Evolutionary conservation across 169 alveolate genomes (phyloP).

Genomic region (Eimeria nieschulzi): DNA sequence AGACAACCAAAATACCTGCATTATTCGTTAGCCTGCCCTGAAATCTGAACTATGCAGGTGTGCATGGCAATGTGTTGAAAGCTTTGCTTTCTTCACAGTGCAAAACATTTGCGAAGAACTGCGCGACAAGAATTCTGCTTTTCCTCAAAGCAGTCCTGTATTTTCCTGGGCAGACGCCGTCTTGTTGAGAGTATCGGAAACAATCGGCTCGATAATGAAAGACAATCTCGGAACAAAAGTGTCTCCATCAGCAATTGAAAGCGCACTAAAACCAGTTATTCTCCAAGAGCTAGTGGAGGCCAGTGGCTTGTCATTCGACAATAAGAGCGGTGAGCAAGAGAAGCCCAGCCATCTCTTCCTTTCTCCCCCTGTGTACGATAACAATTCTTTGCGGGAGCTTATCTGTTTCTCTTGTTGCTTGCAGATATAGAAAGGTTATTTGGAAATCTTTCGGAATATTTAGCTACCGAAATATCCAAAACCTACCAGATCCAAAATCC

Average conservation of each 20-base stretch:
- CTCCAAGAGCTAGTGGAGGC: slow-evolving; percentile 47
- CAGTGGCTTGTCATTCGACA: slow-evolving; percentile 30
- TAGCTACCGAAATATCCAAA: slow-evolving; percentile 30
- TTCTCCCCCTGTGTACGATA: background rate
- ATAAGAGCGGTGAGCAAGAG: slow-evolving; percentile 26
- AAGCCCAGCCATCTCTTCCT: background rate
- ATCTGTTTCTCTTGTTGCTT: background rate
- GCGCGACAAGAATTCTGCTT: slow-evolving; percentile 9
- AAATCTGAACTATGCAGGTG: background rate
- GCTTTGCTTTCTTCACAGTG: slow-evolving; percentile 14
- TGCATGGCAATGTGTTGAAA: background rate
- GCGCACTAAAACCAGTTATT: slow-evolving; percentile 22
- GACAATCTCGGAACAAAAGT: slow-evolving; percentile 12
- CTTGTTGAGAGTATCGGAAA: slow-evolving; percentile 2
- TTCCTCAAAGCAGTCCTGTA: slow-evolving; percentile 31
- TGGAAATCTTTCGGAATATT: slow-evolving; percentile 39
- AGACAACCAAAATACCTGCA: background rate
- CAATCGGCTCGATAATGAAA: slow-evolving; percentile 42
- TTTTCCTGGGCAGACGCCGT: slow-evolving; percentile 49
- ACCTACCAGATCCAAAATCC: slow-evolving; percentile 34
- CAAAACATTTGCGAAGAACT: slow-evolving; percentile 29
- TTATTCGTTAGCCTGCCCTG: no score
- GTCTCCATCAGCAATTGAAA: background rate
- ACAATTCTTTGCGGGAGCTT: background rate
- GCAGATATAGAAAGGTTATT: slow-evolving; percentile 49